A percentile compares a stretch with the other conserved stretches of the same genome.
These are phyloP conservation scores for Bipolaris sorokiniana DNA, from an alignment of 2,329 filamentous ascomycete genomes.

Conservation along the genomic window DNA sequence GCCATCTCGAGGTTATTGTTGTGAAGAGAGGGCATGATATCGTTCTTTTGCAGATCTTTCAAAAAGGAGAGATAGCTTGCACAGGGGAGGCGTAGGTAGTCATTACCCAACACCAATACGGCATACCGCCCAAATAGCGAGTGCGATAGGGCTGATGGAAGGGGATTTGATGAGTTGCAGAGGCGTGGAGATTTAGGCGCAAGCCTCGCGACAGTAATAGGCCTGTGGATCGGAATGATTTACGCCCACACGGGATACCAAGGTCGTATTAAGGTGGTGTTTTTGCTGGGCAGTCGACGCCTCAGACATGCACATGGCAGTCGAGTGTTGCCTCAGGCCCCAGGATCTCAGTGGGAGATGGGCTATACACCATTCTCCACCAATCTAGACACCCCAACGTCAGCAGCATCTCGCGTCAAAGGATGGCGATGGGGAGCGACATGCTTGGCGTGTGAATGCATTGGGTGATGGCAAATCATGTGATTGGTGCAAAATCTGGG, in stretches of 20 bases:
- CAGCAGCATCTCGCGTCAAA: conserved; percentile 30
- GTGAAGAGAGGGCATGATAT: neutral
- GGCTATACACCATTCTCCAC: conserved; percentile 33
- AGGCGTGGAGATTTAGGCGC: neutral
- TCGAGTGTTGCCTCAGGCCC: conserved; percentile 12
- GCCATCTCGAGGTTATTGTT: neutral
- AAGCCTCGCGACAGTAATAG: conserved; percentile 2
- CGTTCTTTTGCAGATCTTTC: conserved; percentile 1
- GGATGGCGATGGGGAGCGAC: conserved; percentile 11
- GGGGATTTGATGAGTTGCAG: conserved; percentile 5
- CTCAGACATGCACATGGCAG: conserved; percentile 6
- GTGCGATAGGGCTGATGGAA: conserved; percentile 11
- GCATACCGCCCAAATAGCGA: conserved; percentile 6
- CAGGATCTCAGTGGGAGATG: conserved; percentile 3
- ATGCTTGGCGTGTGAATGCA: conserved; percentile 27
- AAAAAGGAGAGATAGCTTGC: neutral
- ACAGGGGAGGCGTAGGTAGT: neutral
- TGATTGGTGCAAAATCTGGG: conserved; percentile 44
- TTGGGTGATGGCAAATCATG: conserved; percentile 12
- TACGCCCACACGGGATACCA: conserved; percentile 6
- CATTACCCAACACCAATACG: conserved; percentile 4
- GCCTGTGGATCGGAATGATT: neutral
- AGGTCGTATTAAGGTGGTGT: conserved; percentile 7
- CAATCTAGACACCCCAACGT: conserved; percentile 34
- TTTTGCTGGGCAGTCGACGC: conserved; percentile 10